Base-by-base conservation (phyloP, 2,329 filamentous ascomycete species). In the Tolypocladium album region DNA sequence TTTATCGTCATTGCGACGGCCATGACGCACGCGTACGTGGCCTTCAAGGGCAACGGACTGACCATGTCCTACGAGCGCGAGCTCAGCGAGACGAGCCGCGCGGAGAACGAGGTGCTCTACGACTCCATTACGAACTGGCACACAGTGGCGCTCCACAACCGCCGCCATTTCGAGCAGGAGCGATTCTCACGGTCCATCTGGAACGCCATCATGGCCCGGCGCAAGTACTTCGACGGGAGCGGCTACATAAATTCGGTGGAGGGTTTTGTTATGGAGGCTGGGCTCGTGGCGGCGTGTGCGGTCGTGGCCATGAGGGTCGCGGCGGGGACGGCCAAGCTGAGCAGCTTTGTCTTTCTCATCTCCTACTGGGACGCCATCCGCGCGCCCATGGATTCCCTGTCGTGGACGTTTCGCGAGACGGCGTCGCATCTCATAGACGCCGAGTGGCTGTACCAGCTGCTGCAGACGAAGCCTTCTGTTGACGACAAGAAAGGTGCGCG, bases 341-440 rank as follows among this genome's bases (percentile, higher is more conserved):
- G 61, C 39, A 57, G 60, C 61, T 86, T 90, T 62, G 82, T 89
- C 3, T 85, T 85, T 24, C 71, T 90, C 27, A 75, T 87, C 22
- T 79, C 82, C 47, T 89, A 88, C 70, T 90, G 87, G 87, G 71
- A 74, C 11, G 66, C 65, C 31, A 62, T 67, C 71, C 79, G 69
- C 62, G 82, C 62, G 59, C 74, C 74, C 2, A 63, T 77, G 67
- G 67, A 69, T 64, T 74, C 67, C 27, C 68, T 74, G 4, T 68
- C 67, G 12, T 64, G 66, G 47, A 65, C 68, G 20, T 71, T 71
- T 12, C 64, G 65, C 9, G 62, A 63, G 13, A 60, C 70, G 34
- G 62, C 68, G 57, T 63, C 64, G 0, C 79, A 83, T 55, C 72
- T 90, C 31, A 82, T 89, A 45, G 84, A 89, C 65, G 84, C 86